Evolutionary conservation across 306 rosid species (phyloP).

Genomic region (Cicer yamashitae): DNA sequence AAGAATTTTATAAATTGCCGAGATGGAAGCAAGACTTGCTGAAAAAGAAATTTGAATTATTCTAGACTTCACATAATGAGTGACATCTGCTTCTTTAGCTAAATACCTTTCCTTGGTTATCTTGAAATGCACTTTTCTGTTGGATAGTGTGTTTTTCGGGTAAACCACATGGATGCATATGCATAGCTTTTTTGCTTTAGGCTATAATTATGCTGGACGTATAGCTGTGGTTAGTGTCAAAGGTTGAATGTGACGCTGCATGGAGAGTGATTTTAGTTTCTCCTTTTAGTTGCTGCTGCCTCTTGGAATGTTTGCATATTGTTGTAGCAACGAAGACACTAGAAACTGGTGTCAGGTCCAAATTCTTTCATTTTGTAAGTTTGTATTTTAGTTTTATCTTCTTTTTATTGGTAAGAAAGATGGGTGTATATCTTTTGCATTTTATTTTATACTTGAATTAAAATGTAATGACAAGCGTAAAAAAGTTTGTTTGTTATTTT

Average conservation of each 20-base stretch:
- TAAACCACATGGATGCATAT: constrained; percentile 49
- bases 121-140: constrained; percentile 46
- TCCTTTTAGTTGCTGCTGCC: constrained; percentile 52
- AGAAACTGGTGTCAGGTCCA: constrained; percentile 51
- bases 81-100: constrained; percentile 44
- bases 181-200: constrained; percentile 48
- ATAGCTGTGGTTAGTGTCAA: constrained; percentile 51
- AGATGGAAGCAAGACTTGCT: constrained; percentile 93
- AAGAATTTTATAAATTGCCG: constrained; percentile 78
- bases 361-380: constrained; percentile 66
- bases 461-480: constrained; percentile 41
- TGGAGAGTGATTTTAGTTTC: constrained; percentile 61
- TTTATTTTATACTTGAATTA: constrained; percentile 47
- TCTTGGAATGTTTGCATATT: constrained; percentile 54
- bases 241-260: constrained; percentile 67
- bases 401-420: constrained; percentile 45
- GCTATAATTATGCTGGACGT: constrained; percentile 47
- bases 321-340: constrained; percentile 50
- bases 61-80: constrained; percentile 54
- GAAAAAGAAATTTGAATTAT: constrained; percentile 83
- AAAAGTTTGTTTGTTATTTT: constrained; percentile 41
- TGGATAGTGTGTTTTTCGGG: constrained; percentile 55
- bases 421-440: constrained; percentile 61
- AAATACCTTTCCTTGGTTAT: constrained; percentile 48
- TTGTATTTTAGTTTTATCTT: constrained; percentile 39